Evolutionary conservation across 768 basidiomycete genomes (phyloP).

Genomic region (Phlegmacium glaucopus): DNA sequence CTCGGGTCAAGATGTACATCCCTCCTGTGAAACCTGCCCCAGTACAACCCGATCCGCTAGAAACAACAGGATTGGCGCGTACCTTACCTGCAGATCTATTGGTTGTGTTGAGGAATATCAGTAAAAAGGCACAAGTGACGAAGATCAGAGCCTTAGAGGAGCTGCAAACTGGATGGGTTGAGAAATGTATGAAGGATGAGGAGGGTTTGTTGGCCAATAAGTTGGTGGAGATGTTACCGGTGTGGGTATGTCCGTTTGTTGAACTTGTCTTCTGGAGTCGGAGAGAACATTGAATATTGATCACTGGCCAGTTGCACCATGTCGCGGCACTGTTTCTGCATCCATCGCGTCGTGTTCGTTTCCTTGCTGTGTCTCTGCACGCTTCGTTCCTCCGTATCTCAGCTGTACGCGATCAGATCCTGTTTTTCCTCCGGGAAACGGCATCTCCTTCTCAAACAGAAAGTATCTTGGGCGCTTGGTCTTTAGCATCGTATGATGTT

Average conservation of each 20-base stretch:
- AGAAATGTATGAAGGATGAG: conserved; percentile 41
- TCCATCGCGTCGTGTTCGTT: conserved; percentile 71
- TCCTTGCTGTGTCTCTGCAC: conserved; percentile 60
- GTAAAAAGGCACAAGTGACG: conserved; percentile 89
- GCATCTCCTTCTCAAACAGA: conserved; percentile 49
- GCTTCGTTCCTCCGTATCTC: conserved; percentile 58
- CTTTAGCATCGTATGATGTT: conserved; percentile 63
- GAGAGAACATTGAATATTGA: conserved; percentile 1
- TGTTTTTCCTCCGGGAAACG: conserved; percentile 47
- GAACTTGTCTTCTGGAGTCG: background rate
- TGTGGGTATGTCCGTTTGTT: conserved; percentile 69
- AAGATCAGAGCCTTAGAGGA: conserved; percentile 86
- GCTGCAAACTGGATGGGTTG: conserved; percentile 65
- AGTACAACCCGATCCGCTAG: conserved; percentile 79
- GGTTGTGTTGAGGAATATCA: conserved; percentile 74
- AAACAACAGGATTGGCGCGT: conserved; percentile 75
- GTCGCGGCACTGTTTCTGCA: conserved; percentile 79
- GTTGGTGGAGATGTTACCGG: conserved; percentile 67
- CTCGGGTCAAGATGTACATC: conserved; percentile 82
- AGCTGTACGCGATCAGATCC: conserved; percentile 42
- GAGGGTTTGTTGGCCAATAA: conserved; percentile 37
- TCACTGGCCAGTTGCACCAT: conserved; percentile 69
- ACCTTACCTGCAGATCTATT: conserved; percentile 77
- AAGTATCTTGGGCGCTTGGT: conserved; percentile 69
- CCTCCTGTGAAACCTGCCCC: conserved; percentile 80